phyloP scores from a whole-genome alignment of 371 early-diverging fungal species.

The Syncephalastrum racemosum region DNA sequence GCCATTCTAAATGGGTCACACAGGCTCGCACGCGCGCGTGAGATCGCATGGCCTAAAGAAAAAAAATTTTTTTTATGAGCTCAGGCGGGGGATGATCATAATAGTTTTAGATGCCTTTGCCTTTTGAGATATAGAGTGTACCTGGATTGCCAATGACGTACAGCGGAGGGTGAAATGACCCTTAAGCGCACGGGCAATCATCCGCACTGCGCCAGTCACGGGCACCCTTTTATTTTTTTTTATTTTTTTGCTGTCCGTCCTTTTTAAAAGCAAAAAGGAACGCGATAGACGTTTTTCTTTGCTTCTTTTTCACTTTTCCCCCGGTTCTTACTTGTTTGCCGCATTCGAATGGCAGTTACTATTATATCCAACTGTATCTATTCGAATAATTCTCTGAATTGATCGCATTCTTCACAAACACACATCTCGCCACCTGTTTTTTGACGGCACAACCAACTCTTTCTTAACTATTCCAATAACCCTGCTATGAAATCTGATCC shows the following conservation, averaged over 20 bases:
- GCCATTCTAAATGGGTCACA: too few species aligned
- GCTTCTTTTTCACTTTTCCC: constrained; percentile 1
- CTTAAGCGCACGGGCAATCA: too few species aligned
- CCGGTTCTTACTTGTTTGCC: background rate
- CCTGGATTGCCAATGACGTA: too few species aligned
- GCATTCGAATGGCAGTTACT: constrained; percentile 17
- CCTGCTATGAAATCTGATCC: constrained; percentile 39
- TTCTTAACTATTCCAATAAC: constrained; percentile 5
- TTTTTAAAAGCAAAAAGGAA: background rate
- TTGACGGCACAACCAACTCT: constrained; percentile 9
- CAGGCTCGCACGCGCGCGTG: too few species aligned
- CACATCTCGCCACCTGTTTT: constrained; percentile 12
- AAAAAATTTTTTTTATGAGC: too few species aligned
- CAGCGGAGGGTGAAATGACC: too few species aligned
- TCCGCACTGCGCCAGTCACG: too few species aligned
- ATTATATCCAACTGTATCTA: constrained; percentile 21
- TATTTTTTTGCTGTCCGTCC: background rate
- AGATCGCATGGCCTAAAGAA: too few species aligned
- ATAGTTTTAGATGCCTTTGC: too few species aligned
- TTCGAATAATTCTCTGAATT: constrained; percentile 3
- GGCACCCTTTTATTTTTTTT: too few species aligned
- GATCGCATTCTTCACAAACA: constrained; percentile 19
- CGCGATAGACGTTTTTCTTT: background rate
- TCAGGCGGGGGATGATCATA: too few species aligned
- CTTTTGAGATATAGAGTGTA: too few species aligned